These are phyloP conservation scores for Ceratobasidium sp. DNA, from an alignment of 1,284 basidiomycete genomes.

Conservation along the genomic window DNA sequence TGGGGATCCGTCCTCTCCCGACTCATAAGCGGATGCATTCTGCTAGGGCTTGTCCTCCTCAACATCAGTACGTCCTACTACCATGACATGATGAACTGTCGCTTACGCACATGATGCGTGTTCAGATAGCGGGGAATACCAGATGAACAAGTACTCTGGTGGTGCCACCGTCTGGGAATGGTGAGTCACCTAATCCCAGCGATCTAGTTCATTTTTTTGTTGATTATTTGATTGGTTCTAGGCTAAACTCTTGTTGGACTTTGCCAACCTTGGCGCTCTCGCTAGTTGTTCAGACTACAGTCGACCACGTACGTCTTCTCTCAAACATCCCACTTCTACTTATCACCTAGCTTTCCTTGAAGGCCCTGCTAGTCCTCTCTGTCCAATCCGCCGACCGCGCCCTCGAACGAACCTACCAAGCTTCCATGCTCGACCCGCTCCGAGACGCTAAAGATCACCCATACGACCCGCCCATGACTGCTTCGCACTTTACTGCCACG, in stretches of 20 bases:
- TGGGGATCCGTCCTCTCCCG: conserved; percentile 34
- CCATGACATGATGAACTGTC: not conserved
- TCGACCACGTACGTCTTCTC: conserved; percentile 11
- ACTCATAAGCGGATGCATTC: conserved; percentile 17
- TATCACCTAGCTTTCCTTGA: not conserved
- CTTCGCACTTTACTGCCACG: not conserved
- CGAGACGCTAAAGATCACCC: conserved; percentile 19
- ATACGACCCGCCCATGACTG: conserved; percentile 14
- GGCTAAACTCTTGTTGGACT: conserved; percentile 30
- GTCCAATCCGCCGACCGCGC: conserved; percentile 19
- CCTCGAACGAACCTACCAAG: conserved; percentile 20
- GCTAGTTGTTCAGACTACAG: not conserved
- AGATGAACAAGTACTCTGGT: not conserved
- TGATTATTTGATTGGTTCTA: not conserved
- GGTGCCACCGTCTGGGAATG: conserved; percentile 16
- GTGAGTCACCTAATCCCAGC: not conserved
- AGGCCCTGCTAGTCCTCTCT: conserved; percentile 18
- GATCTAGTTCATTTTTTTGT: not conserved
- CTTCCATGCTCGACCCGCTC: conserved; percentile 19
- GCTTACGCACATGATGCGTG: not conserved
- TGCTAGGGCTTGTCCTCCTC: conserved; percentile 7
- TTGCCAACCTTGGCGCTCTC: conserved; percentile 27
- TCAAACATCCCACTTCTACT: not conserved
- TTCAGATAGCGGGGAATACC: not conserved
- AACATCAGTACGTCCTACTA: conserved; percentile 8